Evolutionary conservation across 805 yeast genomes (phyloP), one percentile per base, ranked within the genome.

Genomic region (Yarrowia divulgata): DNA sequence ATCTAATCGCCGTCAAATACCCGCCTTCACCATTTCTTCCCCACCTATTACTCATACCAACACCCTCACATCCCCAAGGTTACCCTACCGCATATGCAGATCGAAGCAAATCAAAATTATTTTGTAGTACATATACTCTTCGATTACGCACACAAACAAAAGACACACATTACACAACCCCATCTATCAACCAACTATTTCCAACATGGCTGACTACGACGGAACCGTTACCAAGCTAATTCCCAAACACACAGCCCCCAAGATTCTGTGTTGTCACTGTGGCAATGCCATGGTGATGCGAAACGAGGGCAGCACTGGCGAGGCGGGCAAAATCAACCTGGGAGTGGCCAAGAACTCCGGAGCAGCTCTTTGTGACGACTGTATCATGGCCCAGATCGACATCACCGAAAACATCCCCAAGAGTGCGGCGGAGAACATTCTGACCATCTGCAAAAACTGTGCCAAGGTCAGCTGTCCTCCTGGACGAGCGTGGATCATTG

Each of bases 371-470:
- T 93, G 98, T 81, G 88, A 90, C 82, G 98, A 93, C 79, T 93
- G 98, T 86, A 91, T 93, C 78, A 89, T 91, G 78, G 81, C 92
- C 75, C 90, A 90, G 2, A 97, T 93, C 55, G 98, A 93, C 78
- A 93, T 93, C 74, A 93, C 97, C 1, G 90, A 87, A 73, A 97
- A 95, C 35, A 87, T 89, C 55, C 97, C 97, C 68, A 86, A 96
- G 79, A 95, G 91, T 75, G 94, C 97, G 9, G 57, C 57, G 1
- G 68, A 63, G 16, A 89, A 89, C 74, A 68, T 70, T 19, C 81
- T 93, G 50, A 89, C 94, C n/a, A 93, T 92, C 77, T 93, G 98
- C 80, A 88, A 97, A 83, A 92, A 93, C 82, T 93, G 98, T 85
- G 97, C 90, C 77, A 82, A 97, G 68, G 90, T 92, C 76, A 82